Evolutionary conservation across 2,329 filamentous ascomycete genomes (phyloP).

Genomic region (Elsinoe necatrix): DNA sequence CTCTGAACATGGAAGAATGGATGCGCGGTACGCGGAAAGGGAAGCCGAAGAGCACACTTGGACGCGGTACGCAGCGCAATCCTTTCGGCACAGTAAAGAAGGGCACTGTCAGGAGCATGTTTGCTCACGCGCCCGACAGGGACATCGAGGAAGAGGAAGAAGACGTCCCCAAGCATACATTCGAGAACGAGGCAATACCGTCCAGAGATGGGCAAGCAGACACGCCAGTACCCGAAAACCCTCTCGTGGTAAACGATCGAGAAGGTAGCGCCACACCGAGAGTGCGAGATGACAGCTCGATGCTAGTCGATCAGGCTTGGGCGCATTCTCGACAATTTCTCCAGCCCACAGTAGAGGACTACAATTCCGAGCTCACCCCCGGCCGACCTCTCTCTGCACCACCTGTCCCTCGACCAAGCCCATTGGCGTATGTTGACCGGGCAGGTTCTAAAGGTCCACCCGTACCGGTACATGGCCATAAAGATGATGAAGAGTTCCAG

Average conservation of each 20-base stretch:
- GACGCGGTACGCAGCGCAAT: not conserved
- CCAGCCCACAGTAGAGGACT: conserved; percentile 30
- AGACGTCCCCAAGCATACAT: not conserved
- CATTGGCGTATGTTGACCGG: not conserved
- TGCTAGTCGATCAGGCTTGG: not conserved
- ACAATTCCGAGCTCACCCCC: conserved; percentile 27
- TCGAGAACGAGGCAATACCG: not conserved
- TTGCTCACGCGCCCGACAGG: conserved; percentile 5
- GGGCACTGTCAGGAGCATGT: conserved; percentile 18
- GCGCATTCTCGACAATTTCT: conserved; percentile 19
- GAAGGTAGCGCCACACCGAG: conserved; percentile 22
- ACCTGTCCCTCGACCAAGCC: not conserved
- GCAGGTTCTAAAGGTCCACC: not conserved
- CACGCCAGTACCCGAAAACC: not conserved
- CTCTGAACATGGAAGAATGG: conserved; percentile 30
- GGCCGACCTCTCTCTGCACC: conserved; percentile 18
- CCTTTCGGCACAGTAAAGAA: conserved; percentile 18
- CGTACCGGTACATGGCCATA: not conserved
- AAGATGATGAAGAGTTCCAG: not conserved
- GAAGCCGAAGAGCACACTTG: not conserved
- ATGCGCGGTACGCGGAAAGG: conserved; percentile 22
- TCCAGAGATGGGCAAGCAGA: conserved; percentile 8
- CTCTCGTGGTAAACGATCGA: conserved; percentile 10
- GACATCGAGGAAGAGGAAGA: conserved; percentile 15
- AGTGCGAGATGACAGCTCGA: conserved; percentile 21